Evolutionary conservation across 345 rosid genomes (phyloP).

Genomic region (Microcos paniculata): DNA sequence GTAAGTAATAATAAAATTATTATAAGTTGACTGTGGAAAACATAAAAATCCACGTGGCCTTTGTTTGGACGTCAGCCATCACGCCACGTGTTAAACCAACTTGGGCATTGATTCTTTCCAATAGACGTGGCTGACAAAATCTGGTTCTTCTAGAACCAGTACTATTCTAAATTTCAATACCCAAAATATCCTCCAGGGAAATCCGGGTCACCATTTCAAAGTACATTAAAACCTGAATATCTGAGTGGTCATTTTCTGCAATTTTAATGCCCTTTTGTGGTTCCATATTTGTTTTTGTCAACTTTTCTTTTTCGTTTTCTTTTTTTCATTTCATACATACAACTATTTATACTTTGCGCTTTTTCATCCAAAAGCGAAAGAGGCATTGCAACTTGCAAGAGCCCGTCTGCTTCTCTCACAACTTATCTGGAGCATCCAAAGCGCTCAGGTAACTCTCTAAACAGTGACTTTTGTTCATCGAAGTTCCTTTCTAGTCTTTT

Average conservation of each 20-base stretch:
- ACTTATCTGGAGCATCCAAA: too few relatives aligned
- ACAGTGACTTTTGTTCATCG: too few relatives aligned
- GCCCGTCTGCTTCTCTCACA: too few relatives aligned
- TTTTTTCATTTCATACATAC: background rate
- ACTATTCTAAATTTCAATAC: background rate
- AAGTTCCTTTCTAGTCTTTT: too few relatives aligned
- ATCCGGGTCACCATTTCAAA: background rate
- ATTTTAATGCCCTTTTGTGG: background rate
- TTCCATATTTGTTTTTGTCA: background rate
- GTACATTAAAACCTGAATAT: background rate
- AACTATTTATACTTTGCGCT: too few relatives aligned
- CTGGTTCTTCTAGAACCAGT: too few relatives aligned
- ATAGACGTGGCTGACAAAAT: background rate
- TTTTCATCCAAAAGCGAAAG: too few relatives aligned
- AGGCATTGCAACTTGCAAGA: too few relatives aligned
- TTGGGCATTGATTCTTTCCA: background rate
- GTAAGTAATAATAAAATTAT: too few relatives aligned
- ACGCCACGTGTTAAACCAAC: background rate
- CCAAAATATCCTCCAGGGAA: background rate
- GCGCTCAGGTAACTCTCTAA: too few relatives aligned
- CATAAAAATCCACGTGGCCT: background rate
- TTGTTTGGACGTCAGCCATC: background rate
- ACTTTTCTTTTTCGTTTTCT: background rate
- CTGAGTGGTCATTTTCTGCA: background rate
- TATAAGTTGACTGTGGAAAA: background rate